Base-by-base conservation (phyloP, 495 filamentous ascomycete species). In the Penicillium angulare region DNA sequence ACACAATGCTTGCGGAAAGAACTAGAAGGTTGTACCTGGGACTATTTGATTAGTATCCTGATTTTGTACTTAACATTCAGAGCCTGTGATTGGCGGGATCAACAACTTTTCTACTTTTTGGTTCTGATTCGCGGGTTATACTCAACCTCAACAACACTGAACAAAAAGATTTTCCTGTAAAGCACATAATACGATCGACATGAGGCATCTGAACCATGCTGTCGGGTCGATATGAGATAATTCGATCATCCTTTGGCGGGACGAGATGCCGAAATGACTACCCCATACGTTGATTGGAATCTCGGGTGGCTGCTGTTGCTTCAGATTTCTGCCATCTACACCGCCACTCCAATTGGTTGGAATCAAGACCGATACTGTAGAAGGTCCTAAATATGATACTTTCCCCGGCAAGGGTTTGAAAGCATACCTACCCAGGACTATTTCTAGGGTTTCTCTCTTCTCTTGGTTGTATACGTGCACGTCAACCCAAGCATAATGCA, bases 1-100 rank as follows among this genome's bases (percentile, higher is more conserved):
- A 35, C 2, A 2, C 12, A 9, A 24, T 39, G 36, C 18, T 20
- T 39, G 17, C 36, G 21, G 38, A 41, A 41, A n/a, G 10, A 24
- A 41, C 38, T 41, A 41, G 20, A 41, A 41, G 20, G 38, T 41
- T 24, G 38, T 41, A 23, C 12, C 20, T 4, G 6, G 15, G 24
- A 23, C 10, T 24, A n/a, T 41, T 23, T 24, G 7, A 23, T 41
- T 10, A 41, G 18, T 23, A n/a, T 13, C 12, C 1, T 23, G 5
- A 21, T 1, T 5, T n/a, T 5, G 2, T 7, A 2, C 2, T 24
- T 15, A 35, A 2, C 21, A 3, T 7, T 15, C 12, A 13, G 24
- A 41, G 21, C 20, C 24, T 13, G 5, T 41, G 38, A 41, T 41
- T 41, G 38, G 38, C 38, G 38, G 38, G 38, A 41, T 41, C 38